A percentile compares a stretch with the other conserved stretches of the same genome.
Conservation (phyloP, 257 asterid genomes). For the Penstemon eatonii region DNA sequence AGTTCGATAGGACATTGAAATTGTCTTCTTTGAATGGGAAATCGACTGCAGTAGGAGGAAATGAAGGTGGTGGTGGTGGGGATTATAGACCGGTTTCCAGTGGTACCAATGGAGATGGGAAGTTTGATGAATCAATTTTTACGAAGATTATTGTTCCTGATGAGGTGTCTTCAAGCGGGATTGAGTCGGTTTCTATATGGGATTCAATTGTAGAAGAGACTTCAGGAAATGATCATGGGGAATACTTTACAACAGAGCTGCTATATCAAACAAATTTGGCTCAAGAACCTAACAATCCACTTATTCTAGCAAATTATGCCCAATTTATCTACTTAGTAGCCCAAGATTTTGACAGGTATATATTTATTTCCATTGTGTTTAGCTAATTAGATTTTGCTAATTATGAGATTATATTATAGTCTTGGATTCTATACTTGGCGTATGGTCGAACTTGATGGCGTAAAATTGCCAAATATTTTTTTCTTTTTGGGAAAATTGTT, state of each 20-base stretch:
- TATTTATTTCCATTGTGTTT: neutral
- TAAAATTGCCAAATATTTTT: slow-evolving; percentile 24
- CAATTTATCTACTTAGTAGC: slow-evolving; percentile 77
- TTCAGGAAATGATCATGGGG: slow-evolving; percentile 39
- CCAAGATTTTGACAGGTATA: slow-evolving; percentile 86
- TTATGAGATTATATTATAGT: slow-evolving; percentile 14
- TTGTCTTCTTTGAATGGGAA: slow-evolving; percentile 59
- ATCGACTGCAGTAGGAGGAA: slow-evolving; percentile 58
- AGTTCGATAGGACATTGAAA: slow-evolving; percentile 48
- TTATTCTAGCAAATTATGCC: slow-evolving; percentile 85
- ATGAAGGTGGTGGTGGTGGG: slow-evolving; percentile 64
- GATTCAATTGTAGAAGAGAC: slow-evolving; percentile 71
- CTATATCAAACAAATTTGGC: slow-evolving; percentile 55
- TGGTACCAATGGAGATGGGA: slow-evolving; percentile 84
- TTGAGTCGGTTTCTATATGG: slow-evolving; percentile 70
- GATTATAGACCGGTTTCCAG: slow-evolving; percentile 48
- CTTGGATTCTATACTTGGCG: slow-evolving; percentile 22
- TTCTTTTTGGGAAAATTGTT: slow-evolving; percentile 5
- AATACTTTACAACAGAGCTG: slow-evolving; percentile 56
- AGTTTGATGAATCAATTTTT: slow-evolving; percentile 29
- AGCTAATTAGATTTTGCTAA: slow-evolving; percentile 17
- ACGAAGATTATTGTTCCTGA: slow-evolving; percentile 38
- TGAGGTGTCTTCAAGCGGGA: slow-evolving; percentile 42
- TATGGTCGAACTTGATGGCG: neutral
- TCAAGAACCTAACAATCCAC: slow-evolving; percentile 71